Evolutionary conservation across 305 asterid genomes (phyloP), one percentile per base, ranked within the genome.

Genomic region (Fraxinus baroniana): DNA sequence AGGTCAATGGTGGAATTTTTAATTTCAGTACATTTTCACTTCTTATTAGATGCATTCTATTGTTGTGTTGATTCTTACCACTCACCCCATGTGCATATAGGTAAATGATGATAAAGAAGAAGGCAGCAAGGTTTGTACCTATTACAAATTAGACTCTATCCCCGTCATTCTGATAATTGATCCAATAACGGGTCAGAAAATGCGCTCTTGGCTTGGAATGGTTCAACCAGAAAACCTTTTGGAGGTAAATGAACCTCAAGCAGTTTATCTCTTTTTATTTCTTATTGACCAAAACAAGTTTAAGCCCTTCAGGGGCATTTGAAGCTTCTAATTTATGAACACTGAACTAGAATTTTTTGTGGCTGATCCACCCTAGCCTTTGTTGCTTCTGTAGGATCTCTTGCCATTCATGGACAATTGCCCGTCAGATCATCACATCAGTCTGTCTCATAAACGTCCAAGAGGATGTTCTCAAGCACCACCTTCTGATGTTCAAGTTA

Each of bases 181-280:
- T 88, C 98, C 99, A 22, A 87, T 97, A 78, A 94, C 98, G 5
- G 98, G 99, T 79, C 98, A 97, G 85, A 97, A 97, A 85, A 87
- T 97, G 95, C 96, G 92, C 75, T 87, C 91, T 86, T 92, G 98
- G 98, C 90, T 87, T 80, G 98, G 97, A 83, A 97, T 97, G 99
- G 89, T 94, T 90, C 98, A 92, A 83, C 99, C 99, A 79, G 94
- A 94, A 83, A 92, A 78, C 83, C 86, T 97, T 88, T 86, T 97
- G 64, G 99, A 96, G 99, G 99, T 96, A 87, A 74, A 70, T 72
- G 79, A 44, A 10, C 15, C 72, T 13, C 32, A 8, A 17, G 72
- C 26, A 62, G 72, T 20, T 20, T 7, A 26, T 70, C 22, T 78
- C 6, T 55, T 28, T 68, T 76, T 15, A 10, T 8, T 71, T 75